Percentiles rank a stretch among this genome's conserved stretches.
These are phyloP conservation scores for Bipolaris gigantea DNA, from an alignment of 2,329 filamentous ascomycete species.

Conservation along the genomic window DNA sequence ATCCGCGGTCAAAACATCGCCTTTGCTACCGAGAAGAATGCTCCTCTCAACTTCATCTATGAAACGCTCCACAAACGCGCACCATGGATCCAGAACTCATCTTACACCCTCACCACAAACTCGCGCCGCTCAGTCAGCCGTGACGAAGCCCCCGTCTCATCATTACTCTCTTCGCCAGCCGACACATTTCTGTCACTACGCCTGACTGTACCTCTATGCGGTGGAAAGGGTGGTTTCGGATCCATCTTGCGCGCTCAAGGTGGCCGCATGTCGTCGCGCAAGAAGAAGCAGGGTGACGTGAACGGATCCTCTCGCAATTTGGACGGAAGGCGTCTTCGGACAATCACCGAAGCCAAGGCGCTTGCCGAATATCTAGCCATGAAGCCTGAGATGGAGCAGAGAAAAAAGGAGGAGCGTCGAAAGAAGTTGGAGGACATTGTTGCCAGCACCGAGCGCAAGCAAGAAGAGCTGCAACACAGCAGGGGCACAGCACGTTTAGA, in stretches of 20 bases:
- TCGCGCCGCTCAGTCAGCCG: slow-evolving; percentile 70
- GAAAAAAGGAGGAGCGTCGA: slow-evolving; percentile 83
- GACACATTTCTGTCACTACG: slow-evolving; percentile 81
- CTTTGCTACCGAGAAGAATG: slow-evolving; percentile 66
- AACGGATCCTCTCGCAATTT: slow-evolving; percentile 92
- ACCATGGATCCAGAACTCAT: slow-evolving; percentile 57
- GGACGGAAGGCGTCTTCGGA: slow-evolving; percentile 85
- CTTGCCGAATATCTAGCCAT: slow-evolving; percentile 92
- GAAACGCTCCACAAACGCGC: slow-evolving; percentile 62
- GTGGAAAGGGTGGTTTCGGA: slow-evolving; percentile 97
- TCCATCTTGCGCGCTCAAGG: slow-evolving; percentile 95
- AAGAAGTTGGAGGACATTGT: slow-evolving; percentile 88
- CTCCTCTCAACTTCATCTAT: slow-evolving; percentile 75
- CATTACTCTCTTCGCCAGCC: slow-evolving; percentile 59
- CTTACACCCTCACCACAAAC: slow-evolving; percentile 79
- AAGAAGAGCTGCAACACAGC: slow-evolving; percentile 80
- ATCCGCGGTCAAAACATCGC: slow-evolving; percentile 83
- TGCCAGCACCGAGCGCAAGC: slow-evolving; percentile 76
- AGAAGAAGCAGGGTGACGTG: slow-evolving; percentile 81
- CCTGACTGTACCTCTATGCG: slow-evolving; percentile 75
- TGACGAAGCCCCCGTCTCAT: slow-evolving; percentile 60
- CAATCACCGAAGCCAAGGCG: slow-evolving; percentile 92
- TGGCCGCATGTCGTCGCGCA: slow-evolving; percentile 95
- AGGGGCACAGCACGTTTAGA: slow-evolving; percentile 68
- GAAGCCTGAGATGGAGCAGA: slow-evolving; percentile 95